These are phyloP conservation scores for Pseudogymnoascus sp. DNA, from an alignment of 2,329 filamentous ascomycete species.

Conservation along the genomic window DNA sequence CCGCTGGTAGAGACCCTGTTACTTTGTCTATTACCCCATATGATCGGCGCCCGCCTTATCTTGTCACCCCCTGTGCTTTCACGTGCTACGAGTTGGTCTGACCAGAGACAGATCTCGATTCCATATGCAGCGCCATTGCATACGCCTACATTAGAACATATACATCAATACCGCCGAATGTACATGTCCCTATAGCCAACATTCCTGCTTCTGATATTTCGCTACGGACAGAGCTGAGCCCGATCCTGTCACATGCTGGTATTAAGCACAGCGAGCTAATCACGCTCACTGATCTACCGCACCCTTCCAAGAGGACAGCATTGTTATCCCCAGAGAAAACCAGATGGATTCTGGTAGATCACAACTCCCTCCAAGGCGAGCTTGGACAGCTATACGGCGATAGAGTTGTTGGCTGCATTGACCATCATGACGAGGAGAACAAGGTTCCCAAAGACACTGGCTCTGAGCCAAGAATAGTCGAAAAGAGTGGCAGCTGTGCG, in stretches of 20 bases:
- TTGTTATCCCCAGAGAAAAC: constrained; percentile 43
- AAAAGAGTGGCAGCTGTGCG: constrained; percentile 63
- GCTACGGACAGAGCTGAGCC: constrained; percentile 65
- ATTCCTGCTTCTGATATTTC: constrained; percentile 59
- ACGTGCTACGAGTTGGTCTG: constrained; percentile 2
- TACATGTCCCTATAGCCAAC: constrained; percentile 68
- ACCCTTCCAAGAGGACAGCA: constrained; percentile 41
- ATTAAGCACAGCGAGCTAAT: constrained; percentile 55
- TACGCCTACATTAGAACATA: constrained; percentile 67
- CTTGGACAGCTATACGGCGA: constrained; percentile 46
- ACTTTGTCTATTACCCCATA: neutral
- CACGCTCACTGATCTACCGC: constrained; percentile 51
- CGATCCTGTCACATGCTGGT: constrained; percentile 54
- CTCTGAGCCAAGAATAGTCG: constrained; percentile 51
- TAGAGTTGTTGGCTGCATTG: constrained; percentile 58
- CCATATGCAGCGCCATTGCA: constrained; percentile 65
- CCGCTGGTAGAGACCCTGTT: constrained; percentile 43
- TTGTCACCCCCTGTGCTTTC: neutral
- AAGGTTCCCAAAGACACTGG: constrained; percentile 39
- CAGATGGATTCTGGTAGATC: constrained; percentile 69
- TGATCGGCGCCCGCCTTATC: neutral
- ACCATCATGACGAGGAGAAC: constrained; percentile 71
- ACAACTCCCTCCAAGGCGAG: constrained; percentile 62
- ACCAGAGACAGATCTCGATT: constrained; percentile 60
- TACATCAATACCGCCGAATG: constrained; percentile 30